Conservation (phyloP, 2,329 filamentous ascomycete genomes). For the Penicillium sp. region DNA sequence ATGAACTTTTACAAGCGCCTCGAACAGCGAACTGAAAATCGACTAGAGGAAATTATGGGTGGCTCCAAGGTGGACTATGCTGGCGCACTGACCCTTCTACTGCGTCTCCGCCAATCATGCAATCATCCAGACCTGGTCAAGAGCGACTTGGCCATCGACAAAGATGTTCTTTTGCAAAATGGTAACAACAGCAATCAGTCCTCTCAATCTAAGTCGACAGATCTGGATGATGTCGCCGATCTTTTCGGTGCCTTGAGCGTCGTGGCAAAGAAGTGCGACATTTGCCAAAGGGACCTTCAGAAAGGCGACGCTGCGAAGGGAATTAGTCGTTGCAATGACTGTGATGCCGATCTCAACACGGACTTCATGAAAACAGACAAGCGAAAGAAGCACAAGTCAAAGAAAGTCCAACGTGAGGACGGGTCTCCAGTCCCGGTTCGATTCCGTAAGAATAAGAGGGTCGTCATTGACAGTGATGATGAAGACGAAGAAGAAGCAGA, state of each 20-base stretch:
- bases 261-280: constrained; percentile 69
- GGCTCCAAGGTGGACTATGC: constrained; percentile 79
- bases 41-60: constrained; percentile 82
- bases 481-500: constrained; percentile 63
- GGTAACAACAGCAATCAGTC: constrained; percentile 47
- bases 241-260: constrained; percentile 81
- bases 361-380: constrained; percentile 40
- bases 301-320: constrained; percentile 49
- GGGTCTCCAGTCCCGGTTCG: constrained; percentile 23
- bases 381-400: constrained; percentile 43
- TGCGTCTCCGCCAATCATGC: constrained; percentile 85
- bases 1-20: constrained; percentile 78
- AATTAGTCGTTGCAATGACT: constrained; percentile 63
- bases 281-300: constrained; percentile 67
- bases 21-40: constrained; percentile 76
- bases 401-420: constrained; percentile 39
- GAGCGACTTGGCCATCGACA: constrained; percentile 78
- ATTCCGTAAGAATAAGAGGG: constrained; percentile 35
- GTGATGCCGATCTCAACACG: constrained; percentile 65
- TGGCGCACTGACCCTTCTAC: constrained; percentile 83
- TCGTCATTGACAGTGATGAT: constrained; percentile 51
- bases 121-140: constrained; percentile 89
- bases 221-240: constrained; percentile 77
- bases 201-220: constrained; percentile 49
- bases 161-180: constrained; percentile 70